Evolutionary conservation across 78 protist species (phyloP).

Genomic region (Speleostelium caveatum): DNA sequence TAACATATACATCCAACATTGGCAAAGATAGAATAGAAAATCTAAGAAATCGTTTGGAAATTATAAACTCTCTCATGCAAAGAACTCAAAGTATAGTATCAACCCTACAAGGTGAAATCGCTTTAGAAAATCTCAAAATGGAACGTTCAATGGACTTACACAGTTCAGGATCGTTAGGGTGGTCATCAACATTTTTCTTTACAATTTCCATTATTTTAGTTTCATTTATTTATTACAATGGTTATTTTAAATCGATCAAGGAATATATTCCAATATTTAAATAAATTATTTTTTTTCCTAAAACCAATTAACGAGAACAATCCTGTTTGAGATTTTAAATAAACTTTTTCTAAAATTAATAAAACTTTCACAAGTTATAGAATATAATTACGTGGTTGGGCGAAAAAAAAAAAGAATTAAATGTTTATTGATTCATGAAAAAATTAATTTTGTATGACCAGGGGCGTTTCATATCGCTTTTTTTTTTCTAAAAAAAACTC

Average conservation of each 20-base stretch:
- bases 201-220: neutral
- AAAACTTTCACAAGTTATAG: no score
- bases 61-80: conserved; percentile 2
- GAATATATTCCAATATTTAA: neutral
- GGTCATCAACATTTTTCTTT: neutral
- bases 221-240: neutral
- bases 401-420: no score
- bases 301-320: no score
- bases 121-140: conserved; percentile 44
- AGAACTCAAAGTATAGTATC: conserved; percentile 60
- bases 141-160: neutral
- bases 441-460: no score
- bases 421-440: no score
- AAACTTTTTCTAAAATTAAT: no score
- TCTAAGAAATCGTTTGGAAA: conserved; percentile 15
- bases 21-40: conserved; percentile 22
- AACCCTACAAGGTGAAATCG: conserved; percentile 40
- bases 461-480: no score
- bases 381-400: no score
- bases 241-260: neutral
- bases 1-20: conserved; percentile 5
- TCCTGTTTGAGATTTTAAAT: no score
- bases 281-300: neutral
- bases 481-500: no score
- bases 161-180: neutral